phyloP scores from a whole-genome alignment of 139 green algal genomes.

The Auxenochlorella pyrenoidosa region DNA sequence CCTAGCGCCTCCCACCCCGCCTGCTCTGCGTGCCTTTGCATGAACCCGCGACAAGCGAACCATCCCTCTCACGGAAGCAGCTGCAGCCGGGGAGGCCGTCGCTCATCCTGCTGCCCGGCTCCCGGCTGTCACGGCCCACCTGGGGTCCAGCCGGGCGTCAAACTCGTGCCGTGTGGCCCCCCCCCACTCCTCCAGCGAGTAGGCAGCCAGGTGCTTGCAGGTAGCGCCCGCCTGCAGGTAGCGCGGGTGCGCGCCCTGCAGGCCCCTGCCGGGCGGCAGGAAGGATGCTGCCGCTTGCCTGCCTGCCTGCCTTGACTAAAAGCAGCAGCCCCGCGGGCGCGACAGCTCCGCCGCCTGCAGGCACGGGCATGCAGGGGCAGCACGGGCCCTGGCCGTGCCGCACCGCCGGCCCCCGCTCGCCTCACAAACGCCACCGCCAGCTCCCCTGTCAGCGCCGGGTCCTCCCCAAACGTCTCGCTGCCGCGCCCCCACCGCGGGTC shows the following conservation, averaged over 20 bases:
- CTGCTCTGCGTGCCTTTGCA: too few species aligned
- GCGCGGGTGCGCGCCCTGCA: constrained; percentile 25
- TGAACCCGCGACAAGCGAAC: too few species aligned
- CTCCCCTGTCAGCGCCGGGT: constrained; percentile 46
- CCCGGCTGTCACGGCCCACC: too few species aligned
- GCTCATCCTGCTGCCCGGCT: too few species aligned
- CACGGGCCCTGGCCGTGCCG: not conserved
- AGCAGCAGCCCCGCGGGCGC: too few species aligned
- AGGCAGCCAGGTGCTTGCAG: constrained; percentile 64
- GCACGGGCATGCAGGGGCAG: not conserved
- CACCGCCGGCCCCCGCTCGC: not conserved
- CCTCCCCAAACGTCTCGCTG: constrained; percentile 58
- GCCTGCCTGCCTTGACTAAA: not conserved
- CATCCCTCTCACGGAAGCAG: too few species aligned
- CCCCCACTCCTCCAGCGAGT: constrained; percentile 51
- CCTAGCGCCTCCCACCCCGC: too few species aligned
- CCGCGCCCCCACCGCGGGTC: constrained; percentile 59
- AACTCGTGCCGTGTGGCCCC: constrained; percentile 44
- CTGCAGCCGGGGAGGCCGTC: too few species aligned
- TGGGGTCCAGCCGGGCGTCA: constrained; percentile 37
- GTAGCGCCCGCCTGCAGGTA: constrained; percentile 57
- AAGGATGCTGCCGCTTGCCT: not conserved
- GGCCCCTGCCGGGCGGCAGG: not conserved
- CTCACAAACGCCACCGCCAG: constrained; percentile 46
- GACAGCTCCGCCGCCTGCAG: not conserved